phyloP scores from a whole-genome alignment of 1,284 basidiomycete genomes.

The Pascua sp. region DNA sequence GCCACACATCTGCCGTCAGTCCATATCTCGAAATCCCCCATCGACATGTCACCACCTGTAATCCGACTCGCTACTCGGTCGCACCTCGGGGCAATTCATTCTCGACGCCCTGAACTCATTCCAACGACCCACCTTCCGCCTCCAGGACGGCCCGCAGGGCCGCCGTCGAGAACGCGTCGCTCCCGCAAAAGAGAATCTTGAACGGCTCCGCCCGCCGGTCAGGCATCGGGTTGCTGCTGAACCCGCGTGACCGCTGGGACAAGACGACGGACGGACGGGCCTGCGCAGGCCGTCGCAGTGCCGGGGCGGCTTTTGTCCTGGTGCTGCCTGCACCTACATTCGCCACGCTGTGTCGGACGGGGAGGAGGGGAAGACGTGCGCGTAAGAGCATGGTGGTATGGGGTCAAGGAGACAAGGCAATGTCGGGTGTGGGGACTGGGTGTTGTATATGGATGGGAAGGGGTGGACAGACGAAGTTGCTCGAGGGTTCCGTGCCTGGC shows the following conservation, averaged over 20 bases:
- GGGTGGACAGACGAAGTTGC: too few relatives aligned
- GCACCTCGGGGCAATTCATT: not conserved
- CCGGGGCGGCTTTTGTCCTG: not conserved
- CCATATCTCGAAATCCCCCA: too few relatives aligned
- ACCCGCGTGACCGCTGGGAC: not conserved
- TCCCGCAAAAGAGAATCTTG: slow-evolving; percentile 51
- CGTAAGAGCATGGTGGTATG: too few relatives aligned
- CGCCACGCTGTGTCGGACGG: too few relatives aligned
- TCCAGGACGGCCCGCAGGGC: slow-evolving; percentile 42
- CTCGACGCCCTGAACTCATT: not conserved
- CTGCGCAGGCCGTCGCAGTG: not conserved
- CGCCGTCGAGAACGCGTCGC: slow-evolving; percentile 49
- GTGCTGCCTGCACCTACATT: not conserved
- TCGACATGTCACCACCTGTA: too few relatives aligned
- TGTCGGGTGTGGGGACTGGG: not conserved
- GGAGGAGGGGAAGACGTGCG: too few relatives aligned
- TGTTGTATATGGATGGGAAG: not conserved
- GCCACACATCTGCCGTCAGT: slow-evolving; percentile 39
- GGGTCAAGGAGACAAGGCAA: too few relatives aligned
- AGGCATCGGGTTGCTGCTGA: not conserved
- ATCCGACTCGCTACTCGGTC: too few relatives aligned
- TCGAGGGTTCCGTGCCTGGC: too few relatives aligned
- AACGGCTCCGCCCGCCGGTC: slow-evolving; percentile 25
- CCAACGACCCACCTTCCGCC: slow-evolving; percentile 33
- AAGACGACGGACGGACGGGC: not conserved